Evolutionary conservation across 805 yeast genomes (phyloP).

Genomic region (Kodamaea fukazawae): DNA sequence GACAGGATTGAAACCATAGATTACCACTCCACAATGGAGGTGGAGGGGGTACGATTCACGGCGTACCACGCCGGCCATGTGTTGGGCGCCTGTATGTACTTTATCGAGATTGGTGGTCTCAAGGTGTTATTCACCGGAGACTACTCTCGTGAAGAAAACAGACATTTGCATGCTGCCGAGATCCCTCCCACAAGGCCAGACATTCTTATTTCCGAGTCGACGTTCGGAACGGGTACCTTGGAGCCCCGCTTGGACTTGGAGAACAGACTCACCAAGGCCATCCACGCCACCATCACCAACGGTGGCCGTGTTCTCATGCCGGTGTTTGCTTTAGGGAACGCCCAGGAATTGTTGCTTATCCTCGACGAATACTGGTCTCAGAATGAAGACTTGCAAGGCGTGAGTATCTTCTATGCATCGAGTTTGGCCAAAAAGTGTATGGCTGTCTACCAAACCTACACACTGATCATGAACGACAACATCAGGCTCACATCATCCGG

Average conservation of each 20-base stretch:
- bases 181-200: constrained; percentile 87
- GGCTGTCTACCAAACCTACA: constrained; percentile 95
- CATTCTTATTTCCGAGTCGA: constrained; percentile 87
- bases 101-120: constrained; percentile 90
- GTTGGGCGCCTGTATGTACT: constrained; percentile 96
- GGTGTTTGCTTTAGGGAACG: constrained; percentile 94
- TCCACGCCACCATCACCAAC: constrained; percentile 76
- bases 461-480: constrained; percentile 95
- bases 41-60: constrained; percentile 91
- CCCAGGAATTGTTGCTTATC: constrained; percentile 87
- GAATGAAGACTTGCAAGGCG: constrained; percentile 76
- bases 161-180: constrained; percentile 94
- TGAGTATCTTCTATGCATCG: constrained; percentile 88
- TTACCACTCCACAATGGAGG: constrained; percentile 91
- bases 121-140: constrained; percentile 93
- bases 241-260: constrained; percentile 89
- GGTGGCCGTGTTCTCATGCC: constrained; percentile 94
- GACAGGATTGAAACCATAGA: constrained; percentile 92
- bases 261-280: constrained; percentile 69
- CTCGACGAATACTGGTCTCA: constrained; percentile 93
- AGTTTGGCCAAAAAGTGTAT: constrained; percentile 91
- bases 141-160: constrained; percentile 91
- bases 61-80: constrained; percentile 99
- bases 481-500: constrained; percentile 59
- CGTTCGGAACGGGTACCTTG: constrained; percentile 97